Evolutionary conservation across 2,329 filamentous ascomycete species (phyloP), one percentile per base, ranked within the genome.

Genomic region (Hypoxylon sp.): DNA sequence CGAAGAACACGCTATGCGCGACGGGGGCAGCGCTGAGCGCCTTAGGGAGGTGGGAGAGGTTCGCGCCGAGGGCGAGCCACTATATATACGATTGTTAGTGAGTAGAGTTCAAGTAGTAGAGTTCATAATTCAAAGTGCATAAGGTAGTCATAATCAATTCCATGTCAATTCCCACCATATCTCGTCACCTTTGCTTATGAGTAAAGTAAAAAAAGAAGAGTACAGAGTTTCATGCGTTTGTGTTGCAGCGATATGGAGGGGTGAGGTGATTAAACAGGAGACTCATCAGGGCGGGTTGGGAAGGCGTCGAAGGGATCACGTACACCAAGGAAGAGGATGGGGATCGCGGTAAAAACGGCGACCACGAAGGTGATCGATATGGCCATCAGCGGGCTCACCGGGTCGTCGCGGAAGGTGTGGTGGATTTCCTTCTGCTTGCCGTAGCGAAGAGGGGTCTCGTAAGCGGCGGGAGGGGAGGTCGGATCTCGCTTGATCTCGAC

Each of bases 61-160:
- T 99, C 75, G 89, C 95, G 68, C 95, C 95, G 55, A 97, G 85
- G 57, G 87, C 82, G 65, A 90, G 79, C 95, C 95, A 99, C 91
- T 94, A 67, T 69, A 67, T 69, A 62, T 46, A 9, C 28, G 10
- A 57, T 55, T 48, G 25, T 60, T 48, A 63, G 59, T 23, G 1
- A 30, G 19, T 2, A 1, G 36, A 21, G n/a, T n/a, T n/a, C n/a
- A n/a, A n/a, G n/a, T n/a, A 30, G 19, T 2, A 1, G 36, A 17
- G 3, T 45, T 3, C 13, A 17, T 25, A 45, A 10, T 10, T 10
- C 5, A 5, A 45, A n/a, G 10, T 19, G 19, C 19, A 21, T 30
- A 30, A 9, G 2, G 9, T 30, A 7, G 2, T 6, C 28, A 30
- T 30, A 7, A 1, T 7, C 6, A 6, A 9, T 30, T 2, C 5